Evolutionary conservation across 352 stramenopile species (phyloP), one percentile per base, ranked within the genome.

Genomic region (Aphanomyces astaci): DNA sequence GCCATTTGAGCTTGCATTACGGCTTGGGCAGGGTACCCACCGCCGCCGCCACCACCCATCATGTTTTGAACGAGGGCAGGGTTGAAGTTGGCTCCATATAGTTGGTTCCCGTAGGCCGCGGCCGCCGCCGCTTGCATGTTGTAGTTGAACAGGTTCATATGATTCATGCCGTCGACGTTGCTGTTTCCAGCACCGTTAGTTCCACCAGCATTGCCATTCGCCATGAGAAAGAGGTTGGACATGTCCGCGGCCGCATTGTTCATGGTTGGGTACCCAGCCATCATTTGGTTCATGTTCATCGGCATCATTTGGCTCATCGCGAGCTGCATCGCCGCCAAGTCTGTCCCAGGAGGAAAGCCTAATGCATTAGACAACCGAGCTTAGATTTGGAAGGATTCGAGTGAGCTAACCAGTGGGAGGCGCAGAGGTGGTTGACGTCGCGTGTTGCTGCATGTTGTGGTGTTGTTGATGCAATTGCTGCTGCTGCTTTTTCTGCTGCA

Each of bases 201-300:
- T 36, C 30, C 19, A 25, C 33, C 33, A 13, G 30, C 9, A 22
- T 59, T 22, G 51, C n/a, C n/a, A n/a, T 59, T 30, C 9, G 13
- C 45, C 45, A 53, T 53, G 51, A 59, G 51, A 2, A 39, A 59
- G 22, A 59, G n/a, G 30, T 59, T 59, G 51, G 13, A 33, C 51
- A 59, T 39, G 51, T 59, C 51, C n/a, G n/a, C 27, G 25, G 22
- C 25, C n/a, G n/a, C n/a, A n/a, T n/a, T n/a, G 51, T 27, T 59
- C 48, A 55, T 55, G 48, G 48, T 30, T 10, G 48, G 48, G 27
- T 31, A 55, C 43, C 43, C 65, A 59, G 40, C 59, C 65, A n/a
- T 66, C 70, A n/a, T 69, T 65, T 15, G 74, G 75, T 9, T 73
- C 74, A 70, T 64, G 72, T 40, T 32, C 51, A 59, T 59, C 7